A percentile compares a stretch with the other conserved stretches of the same genome.
Conservation (phyloP, 371 early-diverging fungal species). For the Sanchytrium tribonematis region DNA sequence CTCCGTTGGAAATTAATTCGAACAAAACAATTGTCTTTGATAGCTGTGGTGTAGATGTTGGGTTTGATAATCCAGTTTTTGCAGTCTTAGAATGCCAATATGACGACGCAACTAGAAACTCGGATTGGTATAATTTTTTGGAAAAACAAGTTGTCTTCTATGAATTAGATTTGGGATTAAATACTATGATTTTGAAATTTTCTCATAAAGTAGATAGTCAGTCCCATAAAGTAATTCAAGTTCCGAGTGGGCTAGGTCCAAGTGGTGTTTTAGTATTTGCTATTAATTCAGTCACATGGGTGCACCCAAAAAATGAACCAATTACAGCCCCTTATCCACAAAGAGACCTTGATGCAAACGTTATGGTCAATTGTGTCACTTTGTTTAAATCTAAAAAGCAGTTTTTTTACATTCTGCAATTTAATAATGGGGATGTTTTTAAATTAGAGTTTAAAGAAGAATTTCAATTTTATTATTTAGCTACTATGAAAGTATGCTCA, state of each 20-base stretch:
- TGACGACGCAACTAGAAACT: conserved; percentile 49
- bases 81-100: conserved; percentile 69
- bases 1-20: conserved; percentile 79
- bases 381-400: conserved; percentile 45
- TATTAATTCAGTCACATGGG: conserved; percentile 59
- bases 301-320: conserved; percentile 35
- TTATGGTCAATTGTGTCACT: conserved; percentile 42
- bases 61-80: conserved; percentile 91
- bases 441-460: conserved; percentile 30
- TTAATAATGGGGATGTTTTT: conserved; percentile 77
- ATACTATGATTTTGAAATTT: conserved; percentile 87
- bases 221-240: conserved; percentile 50
- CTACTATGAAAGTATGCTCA: conserved; percentile 47
- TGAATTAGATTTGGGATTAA: conserved; percentile 87
- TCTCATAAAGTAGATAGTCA: conserved; percentile 41
- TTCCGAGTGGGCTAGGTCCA: conserved; percentile 62
- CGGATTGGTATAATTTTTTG: conserved; percentile 38
- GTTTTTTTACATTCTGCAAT: conserved; percentile 70
- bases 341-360: conserved; percentile 35
- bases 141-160: conserved; percentile 44
- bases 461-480: conserved; percentile 79
- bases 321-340: conserved; percentile 55
- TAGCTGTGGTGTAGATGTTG: conserved; percentile 73
- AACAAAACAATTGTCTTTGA: conserved; percentile 39
- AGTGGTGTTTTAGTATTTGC: conserved; percentile 83